Percentiles rank a stretch among this genome's conserved stretches.
Conservation (phyloP, 1,284 basidiomycete genomes). For the Trichosporon sp. region DNA sequence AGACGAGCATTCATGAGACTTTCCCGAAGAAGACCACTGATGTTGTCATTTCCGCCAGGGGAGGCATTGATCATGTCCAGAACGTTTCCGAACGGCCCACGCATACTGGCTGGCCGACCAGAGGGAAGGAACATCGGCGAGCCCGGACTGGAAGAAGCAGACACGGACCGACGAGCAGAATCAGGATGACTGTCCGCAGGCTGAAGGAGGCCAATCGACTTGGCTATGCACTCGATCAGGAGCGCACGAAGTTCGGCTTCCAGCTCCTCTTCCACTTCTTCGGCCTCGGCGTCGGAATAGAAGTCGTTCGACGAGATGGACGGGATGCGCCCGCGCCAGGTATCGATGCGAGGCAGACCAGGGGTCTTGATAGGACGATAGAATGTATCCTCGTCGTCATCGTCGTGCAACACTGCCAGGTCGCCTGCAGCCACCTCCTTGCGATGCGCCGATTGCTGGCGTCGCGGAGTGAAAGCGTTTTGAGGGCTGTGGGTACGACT, state of each 20-base stretch:
- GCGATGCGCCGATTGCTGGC: conserved; percentile 33
- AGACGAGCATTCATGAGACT: conserved; percentile 68
- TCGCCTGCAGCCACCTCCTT: conserved; percentile 54
- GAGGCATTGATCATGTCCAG: conserved; percentile 61
- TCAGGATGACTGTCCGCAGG: conserved; percentile 53
- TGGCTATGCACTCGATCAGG: conserved; percentile 95
- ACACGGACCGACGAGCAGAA: conserved; percentile 1
- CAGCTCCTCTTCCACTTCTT: conserved; percentile 44
- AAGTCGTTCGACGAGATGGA: background rate
- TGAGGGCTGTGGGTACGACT: background rate
- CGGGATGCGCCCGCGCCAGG: conserved; percentile 20
- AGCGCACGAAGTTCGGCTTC: conserved; percentile 72
- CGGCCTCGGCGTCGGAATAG: conserved; percentile 10
- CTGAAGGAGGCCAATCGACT: conserved; percentile 92
- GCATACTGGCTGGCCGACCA: conserved; percentile 45
- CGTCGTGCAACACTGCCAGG: conserved; percentile 51
- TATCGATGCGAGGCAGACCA: conserved; percentile 43
- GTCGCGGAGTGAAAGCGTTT: background rate
- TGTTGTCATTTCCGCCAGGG: conserved; percentile 53
- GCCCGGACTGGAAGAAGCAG: conserved; percentile 35
- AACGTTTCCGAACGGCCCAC: conserved; percentile 70
- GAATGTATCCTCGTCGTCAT: conserved; percentile 34
- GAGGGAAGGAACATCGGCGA: conserved; percentile 48
- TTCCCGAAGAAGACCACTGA: conserved; percentile 53
- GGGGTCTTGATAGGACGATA: conserved; percentile 45